Evolutionary conservation across 2,329 filamentous ascomycete species (phyloP).

Genomic region (Pyrenophora teres): DNA sequence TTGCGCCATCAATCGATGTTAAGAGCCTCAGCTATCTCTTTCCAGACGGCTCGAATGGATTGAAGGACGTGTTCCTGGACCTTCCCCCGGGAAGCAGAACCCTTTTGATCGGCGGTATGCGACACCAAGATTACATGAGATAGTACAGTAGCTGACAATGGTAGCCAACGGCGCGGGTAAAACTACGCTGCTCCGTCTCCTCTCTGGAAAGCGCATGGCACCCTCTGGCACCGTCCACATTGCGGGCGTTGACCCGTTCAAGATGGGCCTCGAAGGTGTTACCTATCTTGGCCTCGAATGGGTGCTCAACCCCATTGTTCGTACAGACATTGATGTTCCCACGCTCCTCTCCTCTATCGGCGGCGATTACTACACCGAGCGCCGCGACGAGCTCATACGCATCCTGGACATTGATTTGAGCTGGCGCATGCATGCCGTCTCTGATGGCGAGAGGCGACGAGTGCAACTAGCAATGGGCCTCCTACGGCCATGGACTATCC

Average conservation of each 20-base stretch:
- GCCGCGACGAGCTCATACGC: constrained; percentile 81
- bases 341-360: constrained; percentile 86
- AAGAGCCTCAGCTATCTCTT: constrained; percentile 84
- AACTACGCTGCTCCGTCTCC: constrained; percentile 90
- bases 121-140: background rate
- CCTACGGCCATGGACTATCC: constrained; percentile 84
- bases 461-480: constrained; percentile 98
- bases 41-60: constrained; percentile 79
- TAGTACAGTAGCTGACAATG: constrained; percentile 18
- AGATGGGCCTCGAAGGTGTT: constrained; percentile 85
- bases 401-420: constrained; percentile 90
- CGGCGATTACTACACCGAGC: constrained; percentile 78
- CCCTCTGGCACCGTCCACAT: constrained; percentile 76
- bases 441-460: constrained; percentile 85
- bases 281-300: constrained; percentile 97
- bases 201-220: constrained; percentile 92
- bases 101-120: constrained; percentile 80
- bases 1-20: constrained; percentile 69
- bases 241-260: constrained; percentile 88
- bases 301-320: constrained; percentile 96
- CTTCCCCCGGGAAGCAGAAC: constrained; percentile 85
- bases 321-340: constrained; percentile 88
- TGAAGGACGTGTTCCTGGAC: constrained; percentile 72
- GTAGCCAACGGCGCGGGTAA: constrained; percentile 93
- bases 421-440: constrained; percentile 97